A percentile compares a stretch with the other conserved stretches of the same genome.
phyloP scores from a whole-genome alignment of 2,329 filamentous ascomycete species.

The Phaeosphaeria sp. region DNA sequence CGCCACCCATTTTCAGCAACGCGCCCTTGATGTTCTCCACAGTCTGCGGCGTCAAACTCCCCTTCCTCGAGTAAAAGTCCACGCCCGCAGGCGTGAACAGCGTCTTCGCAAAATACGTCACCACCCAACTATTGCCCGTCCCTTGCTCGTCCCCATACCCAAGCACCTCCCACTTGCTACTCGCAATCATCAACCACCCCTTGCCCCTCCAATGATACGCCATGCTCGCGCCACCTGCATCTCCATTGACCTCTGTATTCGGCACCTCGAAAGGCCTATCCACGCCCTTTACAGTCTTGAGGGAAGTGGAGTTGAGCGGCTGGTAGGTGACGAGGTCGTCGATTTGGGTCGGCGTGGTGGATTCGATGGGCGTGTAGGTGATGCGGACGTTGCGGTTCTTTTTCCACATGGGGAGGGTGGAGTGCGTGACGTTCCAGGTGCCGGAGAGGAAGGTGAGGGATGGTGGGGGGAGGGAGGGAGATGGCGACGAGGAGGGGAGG shows the following conservation, averaged over 20 bases:
- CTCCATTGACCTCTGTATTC: conserved; percentile 10
- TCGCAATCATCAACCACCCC: conserved; percentile 74
- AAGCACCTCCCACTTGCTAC: conserved; percentile 80
- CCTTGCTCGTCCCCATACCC: conserved; percentile 65
- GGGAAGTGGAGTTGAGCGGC: conserved; percentile 56
- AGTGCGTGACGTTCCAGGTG: conserved; percentile 49
- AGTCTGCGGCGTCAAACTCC: conserved; percentile 63
- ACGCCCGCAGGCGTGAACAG: conserved; percentile 83
- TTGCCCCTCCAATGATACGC: conserved; percentile 74
- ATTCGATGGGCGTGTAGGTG: conserved; percentile 65
- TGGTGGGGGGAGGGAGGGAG: conserved; percentile 31
- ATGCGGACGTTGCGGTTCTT: conserved; percentile 81
- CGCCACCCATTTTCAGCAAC: conserved; percentile 58
- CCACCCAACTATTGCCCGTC: conserved; percentile 67
- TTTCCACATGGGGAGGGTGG: conserved; percentile 72
- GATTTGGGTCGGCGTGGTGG: conserved; percentile 51
- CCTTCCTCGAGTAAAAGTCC: conserved; percentile 75
- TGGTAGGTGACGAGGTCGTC: conserved; percentile 79
- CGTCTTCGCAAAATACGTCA: conserved; percentile 85
- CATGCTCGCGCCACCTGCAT: conserved; percentile 57
- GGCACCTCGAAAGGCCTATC: conserved; percentile 59
- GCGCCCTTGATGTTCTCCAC: conserved; percentile 63
- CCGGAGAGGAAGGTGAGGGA: conserved; percentile 48
- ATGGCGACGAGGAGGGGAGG: conserved; percentile 19
- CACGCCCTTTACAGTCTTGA: conserved; percentile 70